phyloP scores from a whole-genome alignment of 768 basidiomycete genomes.

The Russula sp. region DNA sequence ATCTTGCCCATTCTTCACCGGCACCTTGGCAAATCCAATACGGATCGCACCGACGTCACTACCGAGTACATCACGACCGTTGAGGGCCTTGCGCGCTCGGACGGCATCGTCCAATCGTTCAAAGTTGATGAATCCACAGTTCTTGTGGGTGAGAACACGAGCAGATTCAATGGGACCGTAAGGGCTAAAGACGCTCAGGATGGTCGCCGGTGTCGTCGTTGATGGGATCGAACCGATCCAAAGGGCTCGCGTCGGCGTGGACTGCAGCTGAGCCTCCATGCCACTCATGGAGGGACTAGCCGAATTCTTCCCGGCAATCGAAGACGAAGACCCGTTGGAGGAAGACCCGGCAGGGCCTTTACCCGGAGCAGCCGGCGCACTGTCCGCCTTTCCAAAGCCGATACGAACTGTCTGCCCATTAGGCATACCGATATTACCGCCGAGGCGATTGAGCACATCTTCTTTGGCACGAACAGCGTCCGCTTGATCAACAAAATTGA shows the following conservation, averaged over 20 bases:
- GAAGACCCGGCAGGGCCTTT: conserved; percentile 60
- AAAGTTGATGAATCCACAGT: conserved; percentile 96
- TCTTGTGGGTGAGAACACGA: conserved; percentile 93
- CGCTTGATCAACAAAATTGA: conserved; percentile 93
- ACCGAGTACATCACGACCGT: conserved; percentile 92
- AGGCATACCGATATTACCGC: conserved; percentile 89
- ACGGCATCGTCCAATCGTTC: conserved; percentile 96
- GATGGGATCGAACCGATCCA: conserved; percentile 98
- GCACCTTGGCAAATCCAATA: conserved; percentile 95
- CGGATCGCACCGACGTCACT: conserved; percentile 95
- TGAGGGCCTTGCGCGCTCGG: conserved; percentile 88
- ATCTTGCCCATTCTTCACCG: conserved; percentile 79
- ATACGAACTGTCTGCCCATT: conserved; percentile 96
- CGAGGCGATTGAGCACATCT: conserved; percentile 91
- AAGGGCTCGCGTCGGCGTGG: conserved; percentile 87
- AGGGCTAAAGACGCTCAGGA: conserved; percentile 93
- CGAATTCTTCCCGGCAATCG: conserved; percentile 38
- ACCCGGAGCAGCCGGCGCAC: conserved; percentile 85
- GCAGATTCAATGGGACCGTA: conserved; percentile 98
- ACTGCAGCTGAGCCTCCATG: conserved; percentile 82
- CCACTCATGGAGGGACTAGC: conserved; percentile 51
- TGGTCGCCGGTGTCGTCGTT: conserved; percentile 89
- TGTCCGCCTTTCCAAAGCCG: conserved; percentile 97
- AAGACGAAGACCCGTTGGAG: conserved; percentile 59
- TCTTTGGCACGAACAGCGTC: conserved; percentile 98